Conservation (phyloP, 1,139 yeast genomes). For the Trichomonascaceae sp. region DNA sequence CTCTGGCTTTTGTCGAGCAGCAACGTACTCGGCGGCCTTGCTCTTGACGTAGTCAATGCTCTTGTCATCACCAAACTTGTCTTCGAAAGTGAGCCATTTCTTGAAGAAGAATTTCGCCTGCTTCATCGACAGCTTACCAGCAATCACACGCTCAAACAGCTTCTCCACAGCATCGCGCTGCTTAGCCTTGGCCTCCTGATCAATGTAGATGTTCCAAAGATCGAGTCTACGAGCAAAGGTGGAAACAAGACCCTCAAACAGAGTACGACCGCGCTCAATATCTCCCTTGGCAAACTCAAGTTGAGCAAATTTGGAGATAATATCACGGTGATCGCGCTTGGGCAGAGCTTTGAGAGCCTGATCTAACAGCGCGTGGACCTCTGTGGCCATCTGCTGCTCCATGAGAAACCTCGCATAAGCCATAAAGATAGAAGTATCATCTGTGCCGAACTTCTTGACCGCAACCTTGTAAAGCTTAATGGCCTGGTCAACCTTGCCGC, state of each 20-base stretch:
- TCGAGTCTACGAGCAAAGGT: conserved; percentile 90
- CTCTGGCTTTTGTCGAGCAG: conserved; percentile 8
- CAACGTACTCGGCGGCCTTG: conserved; percentile 71
- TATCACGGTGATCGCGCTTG: conserved; percentile 55
- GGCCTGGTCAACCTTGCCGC: conserved; percentile 54
- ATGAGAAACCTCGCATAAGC: conserved; percentile 63
- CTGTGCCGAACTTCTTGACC: conserved; percentile 68
- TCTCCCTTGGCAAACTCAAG: conserved; percentile 80
- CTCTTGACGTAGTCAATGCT: conserved; percentile 79
- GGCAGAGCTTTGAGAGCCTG: conserved; percentile 63
- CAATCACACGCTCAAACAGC: conserved; percentile 64
- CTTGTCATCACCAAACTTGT: conserved; percentile 52
- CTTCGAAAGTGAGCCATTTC: conserved; percentile 81
- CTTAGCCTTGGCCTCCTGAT: conserved; percentile 67
- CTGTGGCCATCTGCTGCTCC: conserved; percentile 36
- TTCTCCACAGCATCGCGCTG: conserved; percentile 56
- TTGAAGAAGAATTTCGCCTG: conserved; percentile 93
- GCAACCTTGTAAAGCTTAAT: conserved; percentile 50
- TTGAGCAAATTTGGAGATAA: conserved; percentile 79
- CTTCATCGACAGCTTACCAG: conserved; percentile 57
- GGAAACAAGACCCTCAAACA: conserved; percentile 81
- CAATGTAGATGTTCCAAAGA: conserved; percentile 88
- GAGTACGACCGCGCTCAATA: conserved; percentile 84
- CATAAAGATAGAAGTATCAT: conserved; percentile 56
- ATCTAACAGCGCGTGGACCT: conserved; percentile 58